Conservation (phyloP, 106 monocot genomes). For the Gastrodia elata region DNA sequence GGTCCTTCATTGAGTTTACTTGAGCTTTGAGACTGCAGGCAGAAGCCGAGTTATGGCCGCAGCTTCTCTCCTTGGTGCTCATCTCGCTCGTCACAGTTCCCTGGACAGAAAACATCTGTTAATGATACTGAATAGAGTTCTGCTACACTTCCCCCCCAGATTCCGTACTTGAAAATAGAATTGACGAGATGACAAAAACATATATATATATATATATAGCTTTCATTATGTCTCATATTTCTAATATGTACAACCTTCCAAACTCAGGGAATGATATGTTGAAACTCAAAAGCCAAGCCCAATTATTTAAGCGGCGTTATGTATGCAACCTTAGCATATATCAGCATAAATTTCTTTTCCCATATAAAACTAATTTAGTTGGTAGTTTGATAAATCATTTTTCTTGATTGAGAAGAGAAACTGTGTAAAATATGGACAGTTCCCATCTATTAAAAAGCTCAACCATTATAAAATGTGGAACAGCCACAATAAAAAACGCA, state of each 20-base stretch:
- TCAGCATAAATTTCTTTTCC: background rate
- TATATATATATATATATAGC: no score
- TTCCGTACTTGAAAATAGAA: no score
- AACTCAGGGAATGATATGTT: no score
- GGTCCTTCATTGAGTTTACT: slow-evolving; percentile 29
- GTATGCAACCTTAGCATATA: background rate
- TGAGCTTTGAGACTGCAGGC: slow-evolving; percentile 21
- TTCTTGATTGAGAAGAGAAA: background rate
- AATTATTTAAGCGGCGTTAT: background rate
- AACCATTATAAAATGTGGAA: no score
- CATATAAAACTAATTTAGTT: background rate
- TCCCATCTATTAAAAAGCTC: background rate
- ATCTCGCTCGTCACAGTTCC: slow-evolving; percentile 10
- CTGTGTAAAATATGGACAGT: background rate
- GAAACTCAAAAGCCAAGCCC: background rate
- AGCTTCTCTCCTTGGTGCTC: slow-evolving; percentile 8
- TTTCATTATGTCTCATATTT: no score
- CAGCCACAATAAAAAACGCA: no score
- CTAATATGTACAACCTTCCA: no score
- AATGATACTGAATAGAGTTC: no score
- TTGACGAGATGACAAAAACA: no score
- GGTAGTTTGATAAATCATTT: background rate
- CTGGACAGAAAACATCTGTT: slow-evolving; percentile 8
- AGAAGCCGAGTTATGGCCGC: slow-evolving; percentile 19
- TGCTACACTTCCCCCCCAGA: no score